Base-by-base conservation (phyloP, 257 asterid genomes). In the Solanum chiquidenum region DNA sequence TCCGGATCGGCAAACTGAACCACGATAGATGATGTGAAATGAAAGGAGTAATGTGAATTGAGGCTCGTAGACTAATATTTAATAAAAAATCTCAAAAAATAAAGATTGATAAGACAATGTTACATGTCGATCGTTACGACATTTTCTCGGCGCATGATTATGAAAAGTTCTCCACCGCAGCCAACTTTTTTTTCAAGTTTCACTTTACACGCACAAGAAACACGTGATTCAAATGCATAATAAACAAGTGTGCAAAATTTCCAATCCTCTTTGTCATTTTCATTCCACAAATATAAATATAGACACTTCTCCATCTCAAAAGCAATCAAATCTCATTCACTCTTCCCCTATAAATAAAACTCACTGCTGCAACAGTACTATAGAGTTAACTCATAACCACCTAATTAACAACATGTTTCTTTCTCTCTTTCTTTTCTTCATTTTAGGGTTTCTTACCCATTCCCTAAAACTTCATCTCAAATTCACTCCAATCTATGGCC, bases 361-460 rank as follows among this genome's bases (percentile, higher is more conserved):
- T 62, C 77, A 71, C 13, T 16, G n/a, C 13, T 16, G n/a, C 2
- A 74, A 35, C 46, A 18, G n/a, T 20, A 55, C 10, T 55, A 3
- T 16, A 49, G 4, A 5, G 60, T 52, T 52, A 52, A 52, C 82
- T 75, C 21, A 75, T 11, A 49, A 10, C 49, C 11, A 3, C 13
- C 58, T 38, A 23, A 23, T 16, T 35, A n/a, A 62, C 31, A 52
- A 79, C 16, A 72, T 90, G 91, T 1, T 25, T 75, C 20, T 82
- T 77, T 86, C 89, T 66, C 91, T 89, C n/a, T 46, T 83, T 11
- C 82, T 90, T 29, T 46, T 60, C 31, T 60, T 83, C 13, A 44
- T 85, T 66, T 37, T 91, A 87, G 92, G 91, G 89, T 64, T 89
- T 68, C 21, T 89, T 52, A 13, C 90, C 37, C 44, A 72, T 31